Percentiles rank a stretch among this genome's conserved stretches.
Conservation (phyloP, 1,284 basidiomycete genomes). For the Ceratobasidium sp. region DNA sequence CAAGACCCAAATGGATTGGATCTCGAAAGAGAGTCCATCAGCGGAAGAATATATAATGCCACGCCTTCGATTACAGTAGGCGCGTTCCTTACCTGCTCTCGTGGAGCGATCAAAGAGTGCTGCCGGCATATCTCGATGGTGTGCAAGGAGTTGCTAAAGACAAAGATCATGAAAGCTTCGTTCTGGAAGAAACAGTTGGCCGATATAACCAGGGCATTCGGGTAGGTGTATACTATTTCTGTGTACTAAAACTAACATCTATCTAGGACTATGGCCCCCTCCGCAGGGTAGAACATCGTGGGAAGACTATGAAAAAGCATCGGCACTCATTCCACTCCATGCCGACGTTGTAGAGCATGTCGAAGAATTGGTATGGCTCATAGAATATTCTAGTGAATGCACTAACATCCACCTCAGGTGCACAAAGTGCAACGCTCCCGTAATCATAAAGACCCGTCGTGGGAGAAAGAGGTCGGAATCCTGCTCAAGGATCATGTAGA, state of each 20-base stretch:
- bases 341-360: slow-evolving; percentile 3
- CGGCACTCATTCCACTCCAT: background rate
- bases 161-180: no score
- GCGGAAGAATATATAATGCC: no score
- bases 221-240: background rate
- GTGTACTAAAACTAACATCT: background rate
- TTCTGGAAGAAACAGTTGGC: no score
- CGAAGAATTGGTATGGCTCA: background rate
- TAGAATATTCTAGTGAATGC: background rate
- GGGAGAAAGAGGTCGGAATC: background rate
- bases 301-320: background rate
- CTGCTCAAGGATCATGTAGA: background rate
- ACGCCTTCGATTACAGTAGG: no score
- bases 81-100: no score
- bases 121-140: no score
- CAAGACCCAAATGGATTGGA: no score
- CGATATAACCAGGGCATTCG: slow-evolving; percentile 14
- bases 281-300: background rate
- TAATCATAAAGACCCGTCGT: slow-evolving; percentile 1
- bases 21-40: no score
- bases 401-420: background rate
- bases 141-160: no score
- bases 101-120: no score
- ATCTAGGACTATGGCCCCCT: no score
- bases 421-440: background rate